Evolutionary conservation across 1,284 basidiomycete species (phyloP).

Genomic region (Ceratobasidium sp.): DNA sequence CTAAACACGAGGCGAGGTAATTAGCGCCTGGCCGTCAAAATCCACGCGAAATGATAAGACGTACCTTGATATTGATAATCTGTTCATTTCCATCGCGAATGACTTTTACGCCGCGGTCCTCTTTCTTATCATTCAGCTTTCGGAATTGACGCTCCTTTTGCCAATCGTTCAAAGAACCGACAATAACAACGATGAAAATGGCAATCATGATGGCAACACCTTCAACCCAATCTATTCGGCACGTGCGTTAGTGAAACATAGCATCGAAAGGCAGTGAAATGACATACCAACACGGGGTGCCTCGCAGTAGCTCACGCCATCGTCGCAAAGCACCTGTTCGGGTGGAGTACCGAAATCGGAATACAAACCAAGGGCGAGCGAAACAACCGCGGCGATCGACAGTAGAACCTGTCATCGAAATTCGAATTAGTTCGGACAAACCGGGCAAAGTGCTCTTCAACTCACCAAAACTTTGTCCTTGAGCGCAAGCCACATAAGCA

Average conservation of each 20-base stretch:
- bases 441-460: constrained; percentile 50
- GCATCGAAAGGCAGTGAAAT: constrained; percentile 42
- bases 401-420: constrained; percentile 74
- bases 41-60: constrained; percentile 45
- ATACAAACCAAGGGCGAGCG: constrained; percentile 93
- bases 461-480: constrained; percentile 91
- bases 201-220: constrained; percentile 97
- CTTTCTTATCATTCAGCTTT: constrained; percentile 92
- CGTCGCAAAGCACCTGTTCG: constrained; percentile 58
- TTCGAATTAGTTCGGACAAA: constrained; percentile 10
- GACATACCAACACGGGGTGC: constrained; percentile 66
- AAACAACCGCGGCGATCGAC: constrained; percentile 90
- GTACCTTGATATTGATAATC: constrained; percentile 81
- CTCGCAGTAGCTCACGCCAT: constrained; percentile 54
- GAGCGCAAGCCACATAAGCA: constrained; percentile 93
- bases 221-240: constrained; percentile 87
- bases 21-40: constrained; percentile 10
- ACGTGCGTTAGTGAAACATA: constrained; percentile 48
- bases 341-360: constrained; percentile 85
- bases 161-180: constrained; percentile 92
- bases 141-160: constrained; percentile 98
- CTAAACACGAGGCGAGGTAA: constrained; percentile 54
- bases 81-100: constrained; percentile 85
- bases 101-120: constrained; percentile 92
- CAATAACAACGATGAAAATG: constrained; percentile 83